Conservation (phyloP, 2,329 filamentous ascomycete genomes). For the Aureobasidium melanogenum region DNA sequence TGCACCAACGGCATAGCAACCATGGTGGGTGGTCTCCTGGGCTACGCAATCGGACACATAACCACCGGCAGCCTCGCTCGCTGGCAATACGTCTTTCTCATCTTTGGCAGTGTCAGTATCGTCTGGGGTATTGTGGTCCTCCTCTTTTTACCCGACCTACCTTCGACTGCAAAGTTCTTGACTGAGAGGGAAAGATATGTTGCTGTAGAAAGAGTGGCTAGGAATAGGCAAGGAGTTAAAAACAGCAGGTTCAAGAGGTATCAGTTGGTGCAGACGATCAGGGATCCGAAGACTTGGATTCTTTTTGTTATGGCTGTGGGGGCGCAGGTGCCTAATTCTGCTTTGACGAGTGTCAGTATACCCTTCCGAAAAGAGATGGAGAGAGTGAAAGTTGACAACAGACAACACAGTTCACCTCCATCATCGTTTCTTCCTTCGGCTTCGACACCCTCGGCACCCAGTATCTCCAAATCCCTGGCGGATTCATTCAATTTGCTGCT, state of each 20-base stretch:
- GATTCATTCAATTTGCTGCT: constrained; percentile 48
- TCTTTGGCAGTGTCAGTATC: constrained; percentile 35
- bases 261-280: constrained; percentile 37
- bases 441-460: constrained; percentile 44
- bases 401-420: constrained; percentile 30
- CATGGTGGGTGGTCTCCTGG: constrained; percentile 52
- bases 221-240: constrained; percentile 46
- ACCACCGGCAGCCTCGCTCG: constrained; percentile 34
- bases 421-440: constrained; percentile 40
- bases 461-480: constrained; percentile 53
- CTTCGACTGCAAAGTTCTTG: constrained; percentile 37
- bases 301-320: constrained; percentile 46
- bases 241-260: constrained; percentile 33
- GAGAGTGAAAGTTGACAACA: background rate
- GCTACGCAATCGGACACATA: constrained; percentile 45
- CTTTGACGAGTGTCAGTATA: constrained; percentile 36
- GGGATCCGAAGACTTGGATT: constrained; percentile 52
- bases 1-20: constrained; percentile 50
- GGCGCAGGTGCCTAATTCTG: constrained; percentile 49
- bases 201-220: constrained; percentile 44
- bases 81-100: constrained; percentile 51
- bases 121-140: constrained; percentile 37
- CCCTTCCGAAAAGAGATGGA: background rate
- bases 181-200: constrained; percentile 34
- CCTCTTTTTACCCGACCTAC: constrained; percentile 38